Conservation (phyloP, 176 grass and related monocot species). For the Canna indica region DNA sequence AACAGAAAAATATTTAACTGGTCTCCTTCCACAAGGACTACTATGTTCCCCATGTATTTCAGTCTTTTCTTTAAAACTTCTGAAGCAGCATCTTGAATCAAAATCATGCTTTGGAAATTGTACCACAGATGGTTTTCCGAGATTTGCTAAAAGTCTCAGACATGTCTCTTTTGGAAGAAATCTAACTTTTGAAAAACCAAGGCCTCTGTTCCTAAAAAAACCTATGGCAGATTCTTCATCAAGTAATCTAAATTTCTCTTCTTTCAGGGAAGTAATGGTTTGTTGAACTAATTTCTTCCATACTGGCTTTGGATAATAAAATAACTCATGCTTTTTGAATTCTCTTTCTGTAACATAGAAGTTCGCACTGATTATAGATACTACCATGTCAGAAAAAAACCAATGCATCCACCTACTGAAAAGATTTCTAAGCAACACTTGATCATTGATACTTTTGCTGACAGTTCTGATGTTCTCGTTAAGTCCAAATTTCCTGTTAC, state of each 20-base stretch:
- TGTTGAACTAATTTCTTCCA: constrained; percentile 47
- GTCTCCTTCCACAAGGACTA: neutral
- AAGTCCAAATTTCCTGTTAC: constrained; percentile 16
- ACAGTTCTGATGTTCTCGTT: constrained; percentile 23
- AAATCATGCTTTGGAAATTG: no score
- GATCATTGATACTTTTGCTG: neutral
- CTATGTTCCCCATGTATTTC: neutral
- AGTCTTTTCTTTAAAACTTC: neutral
- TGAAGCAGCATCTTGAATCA: no score
- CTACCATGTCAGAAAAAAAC: constrained; percentile 70
- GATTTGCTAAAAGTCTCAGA: constrained; percentile 63
- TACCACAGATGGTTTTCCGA: constrained; percentile 47
- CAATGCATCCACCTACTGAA: constrained; percentile 64
- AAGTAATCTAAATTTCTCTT: constrained; percentile 30
- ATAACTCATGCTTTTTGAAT: constrained; percentile 61
- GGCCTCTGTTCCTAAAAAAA: constrained; percentile 17
- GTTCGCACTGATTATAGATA: constrained; percentile 53
- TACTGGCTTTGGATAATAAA: constrained; percentile 77
- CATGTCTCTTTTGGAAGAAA: constrained; percentile 67
- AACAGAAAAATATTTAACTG: constrained; percentile 19
- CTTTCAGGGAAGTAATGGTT: constrained; percentile 45
- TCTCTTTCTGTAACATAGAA: constrained; percentile 92
- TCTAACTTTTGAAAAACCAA: constrained; percentile 54
- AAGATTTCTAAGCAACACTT: constrained; percentile 32
- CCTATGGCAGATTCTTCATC: constrained; percentile 20